Conservation (phyloP, 2,329 filamentous ascomycete species). For the Daldinia sp. region DNA sequence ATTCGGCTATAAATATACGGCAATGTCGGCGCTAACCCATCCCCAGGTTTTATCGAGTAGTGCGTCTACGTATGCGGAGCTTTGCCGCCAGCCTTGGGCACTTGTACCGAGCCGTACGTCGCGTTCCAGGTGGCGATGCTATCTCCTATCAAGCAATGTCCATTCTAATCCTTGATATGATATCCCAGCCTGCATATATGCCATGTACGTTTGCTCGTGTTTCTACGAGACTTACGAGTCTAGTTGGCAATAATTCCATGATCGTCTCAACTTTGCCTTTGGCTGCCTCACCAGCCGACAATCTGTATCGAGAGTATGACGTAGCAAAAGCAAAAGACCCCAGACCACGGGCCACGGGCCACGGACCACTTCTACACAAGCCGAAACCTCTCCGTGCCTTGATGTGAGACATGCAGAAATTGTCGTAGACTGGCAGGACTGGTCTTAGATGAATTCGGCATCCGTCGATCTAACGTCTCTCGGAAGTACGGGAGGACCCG, state of each 20-base stretch:
- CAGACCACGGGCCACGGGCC: no score
- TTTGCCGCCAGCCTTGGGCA: slow-evolving; percentile 20
- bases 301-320: slow-evolving; percentile 15
- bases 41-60: slow-evolving; percentile 2
- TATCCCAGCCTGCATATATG: neutral
- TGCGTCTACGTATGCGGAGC: neutral
- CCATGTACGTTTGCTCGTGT: neutral
- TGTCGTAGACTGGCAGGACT: slow-evolving; percentile 2
- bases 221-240: neutral
- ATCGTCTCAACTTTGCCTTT: neutral
- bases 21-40: neutral
- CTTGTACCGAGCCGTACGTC: slow-evolving; percentile 4
- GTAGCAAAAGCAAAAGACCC: slow-evolving; percentile 8
- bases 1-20: neutral
- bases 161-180: slow-evolving; percentile 5
- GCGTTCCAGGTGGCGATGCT: slow-evolving; percentile 13
- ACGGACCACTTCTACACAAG: slow-evolving; percentile 6
- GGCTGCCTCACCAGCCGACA: slow-evolving; percentile 15
- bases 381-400: slow-evolving; percentile 16
- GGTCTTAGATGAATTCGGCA: slow-evolving; percentile 18
- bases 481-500: slow-evolving; percentile 29
- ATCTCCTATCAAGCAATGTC: neutral
- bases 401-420: slow-evolving; percentile 28
- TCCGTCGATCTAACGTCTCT: slow-evolving; percentile 19
- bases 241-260: slow-evolving; percentile 1